A percentile compares a stretch with the other conserved stretches of the same genome.
phyloP scores from a whole-genome alignment of 140 eudicot genomes.

The Ambrosia hybrid region DNA sequence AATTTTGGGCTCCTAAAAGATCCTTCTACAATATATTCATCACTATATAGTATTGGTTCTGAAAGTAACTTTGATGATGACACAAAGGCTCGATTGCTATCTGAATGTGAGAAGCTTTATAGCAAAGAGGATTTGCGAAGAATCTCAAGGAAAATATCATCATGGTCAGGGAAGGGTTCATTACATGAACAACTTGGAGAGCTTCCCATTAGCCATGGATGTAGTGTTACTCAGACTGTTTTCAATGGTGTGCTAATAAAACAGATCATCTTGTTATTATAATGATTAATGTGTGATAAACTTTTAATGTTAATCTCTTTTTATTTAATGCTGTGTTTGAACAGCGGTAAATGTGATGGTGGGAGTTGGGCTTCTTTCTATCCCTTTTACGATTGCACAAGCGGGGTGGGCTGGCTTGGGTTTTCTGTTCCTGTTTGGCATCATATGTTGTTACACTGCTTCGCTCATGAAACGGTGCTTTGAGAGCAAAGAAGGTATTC shows the following conservation, averaged over 20 bases:
- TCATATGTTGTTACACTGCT: constrained; percentile 82
- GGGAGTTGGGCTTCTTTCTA: constrained; percentile 93
- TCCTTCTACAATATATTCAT: constrained; percentile 38
- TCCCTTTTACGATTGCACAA: constrained; percentile 71
- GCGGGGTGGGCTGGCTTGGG: constrained; percentile 86
- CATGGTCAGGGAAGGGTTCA: constrained; percentile 53
- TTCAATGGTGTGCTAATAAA: constrained; percentile 48
- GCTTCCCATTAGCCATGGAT: constrained; percentile 65
- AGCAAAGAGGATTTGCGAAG: constrained; percentile 44
- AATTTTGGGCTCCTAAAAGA: constrained; percentile 48
- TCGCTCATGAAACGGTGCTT: constrained; percentile 80
- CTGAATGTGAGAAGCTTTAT: constrained; percentile 51
- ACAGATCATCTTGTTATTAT: not conserved
- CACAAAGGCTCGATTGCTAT: constrained; percentile 48
- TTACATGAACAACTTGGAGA: constrained; percentile 62
- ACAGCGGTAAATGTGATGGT: constrained; percentile 76
- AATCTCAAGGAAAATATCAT: constrained; percentile 41
- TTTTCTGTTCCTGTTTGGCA: constrained; percentile 61
- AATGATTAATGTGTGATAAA: not conserved
- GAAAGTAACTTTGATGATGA: constrained; percentile 47
- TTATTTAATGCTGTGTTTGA: not conserved
- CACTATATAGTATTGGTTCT: constrained; percentile 31
- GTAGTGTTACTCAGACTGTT: constrained; percentile 65
- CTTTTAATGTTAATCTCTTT: not conserved
- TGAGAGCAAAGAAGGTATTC: constrained; percentile 73